phyloP scores from a whole-genome alignment of 1,139 yeast genomes.

The Saccharomyces pastorianus region DNA sequence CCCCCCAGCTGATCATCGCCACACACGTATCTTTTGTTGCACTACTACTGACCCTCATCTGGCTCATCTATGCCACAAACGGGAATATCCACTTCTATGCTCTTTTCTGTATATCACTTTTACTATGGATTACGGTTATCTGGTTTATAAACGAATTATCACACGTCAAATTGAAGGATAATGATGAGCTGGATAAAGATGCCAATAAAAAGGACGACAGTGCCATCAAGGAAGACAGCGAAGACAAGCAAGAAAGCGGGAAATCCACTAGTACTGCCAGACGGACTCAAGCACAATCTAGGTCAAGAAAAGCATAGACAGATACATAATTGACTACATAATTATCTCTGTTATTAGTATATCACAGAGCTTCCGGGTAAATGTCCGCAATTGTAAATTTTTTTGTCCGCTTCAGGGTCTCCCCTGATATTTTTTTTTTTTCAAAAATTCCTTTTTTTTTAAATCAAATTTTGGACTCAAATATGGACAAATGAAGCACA shows the following conservation, averaged over 20 bases:
- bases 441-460: not conserved
- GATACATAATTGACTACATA: not conserved
- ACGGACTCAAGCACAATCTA: constrained; percentile 7
- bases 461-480: not conserved
- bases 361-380: not conserved
- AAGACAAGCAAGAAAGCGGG: constrained; percentile 6
- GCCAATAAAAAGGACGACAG: constrained; percentile 3
- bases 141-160: constrained; percentile 82
- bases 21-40: constrained; percentile 63
- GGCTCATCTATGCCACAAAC: constrained; percentile 53
- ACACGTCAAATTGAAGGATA: constrained; percentile 38
- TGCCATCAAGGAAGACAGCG: not conserved
- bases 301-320: constrained; percentile 13
- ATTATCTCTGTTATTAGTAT: no score
- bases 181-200: constrained; percentile 34
- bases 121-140: constrained; percentile 70
- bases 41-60: constrained; percentile 44
- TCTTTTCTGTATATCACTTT: constrained; percentile 57
- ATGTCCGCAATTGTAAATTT: no score
- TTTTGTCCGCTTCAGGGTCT: not conserved
- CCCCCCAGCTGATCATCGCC: constrained; percentile 78
- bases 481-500: not conserved
- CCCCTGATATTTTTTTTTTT: not conserved
- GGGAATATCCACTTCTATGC: constrained; percentile 69
- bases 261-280: constrained; percentile 7